Conservation (phyloP, 140 eudicot genomes). For the Erigeron philadelphicus region DNA sequence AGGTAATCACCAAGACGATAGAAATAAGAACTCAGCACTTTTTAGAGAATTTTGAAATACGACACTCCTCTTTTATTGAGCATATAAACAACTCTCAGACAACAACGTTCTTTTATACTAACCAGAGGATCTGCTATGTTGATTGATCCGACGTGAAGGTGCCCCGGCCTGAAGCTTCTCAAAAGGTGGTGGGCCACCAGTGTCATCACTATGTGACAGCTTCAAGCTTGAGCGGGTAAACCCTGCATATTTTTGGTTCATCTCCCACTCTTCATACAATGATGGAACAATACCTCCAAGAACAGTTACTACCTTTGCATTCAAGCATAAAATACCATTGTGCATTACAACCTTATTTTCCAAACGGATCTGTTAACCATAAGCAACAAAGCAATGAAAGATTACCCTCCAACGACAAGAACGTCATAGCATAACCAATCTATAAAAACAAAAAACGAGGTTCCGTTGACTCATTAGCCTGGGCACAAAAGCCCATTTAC, state of each 20-base stretch:
- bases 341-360: slow-evolving; percentile 55
- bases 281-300: slow-evolving; percentile 88
- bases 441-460: neutral
- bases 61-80: neutral
- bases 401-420: neutral
- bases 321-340: slow-evolving; percentile 65
- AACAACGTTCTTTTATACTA: slow-evolving; percentile 9
- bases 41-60: neutral
- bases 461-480: slow-evolving; percentile 13
- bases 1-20: slow-evolving; percentile 19
- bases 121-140: slow-evolving; percentile 44
- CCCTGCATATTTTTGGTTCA: slow-evolving; percentile 78
- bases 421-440: neutral
- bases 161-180: slow-evolving; percentile 70
- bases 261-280: slow-evolving; percentile 90
- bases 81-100: neutral
- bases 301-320: slow-evolving; percentile 49
- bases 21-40: slow-evolving; percentile 3
- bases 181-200: slow-evolving; percentile 76
- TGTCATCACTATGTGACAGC: slow-evolving; percentile 38
- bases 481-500: slow-evolving; percentile 27
- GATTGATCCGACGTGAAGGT: slow-evolving; percentile 31
- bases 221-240: slow-evolving; percentile 55
- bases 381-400: slow-evolving; percentile 27
- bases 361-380: slow-evolving; percentile 55